Evolutionary conservation across 2,329 filamentous ascomycete genomes (phyloP).

Genomic region (Orbilia blumenaviensis): DNA sequence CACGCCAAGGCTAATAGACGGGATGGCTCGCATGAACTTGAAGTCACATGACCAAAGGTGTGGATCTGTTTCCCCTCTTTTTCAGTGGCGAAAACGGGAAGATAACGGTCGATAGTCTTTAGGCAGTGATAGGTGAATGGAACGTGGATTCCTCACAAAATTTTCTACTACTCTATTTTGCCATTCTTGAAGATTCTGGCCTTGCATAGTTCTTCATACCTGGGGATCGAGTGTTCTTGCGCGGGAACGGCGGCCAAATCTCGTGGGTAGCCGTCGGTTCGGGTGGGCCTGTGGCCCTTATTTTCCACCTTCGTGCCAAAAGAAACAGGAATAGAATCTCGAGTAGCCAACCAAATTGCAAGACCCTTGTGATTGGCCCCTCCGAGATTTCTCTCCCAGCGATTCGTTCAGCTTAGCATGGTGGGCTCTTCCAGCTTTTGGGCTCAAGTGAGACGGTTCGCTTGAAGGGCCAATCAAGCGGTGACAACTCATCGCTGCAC

Average conservation of each 20-base stretch:
- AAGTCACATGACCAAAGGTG: constrained; percentile 51
- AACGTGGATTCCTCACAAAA: neutral
- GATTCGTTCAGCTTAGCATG: constrained; percentile 21
- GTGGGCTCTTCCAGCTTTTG: constrained; percentile 37
- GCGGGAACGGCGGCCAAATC: constrained; percentile 50
- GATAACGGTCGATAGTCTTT: neutral
- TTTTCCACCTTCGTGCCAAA: constrained; percentile 13
- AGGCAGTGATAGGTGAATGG: neutral
- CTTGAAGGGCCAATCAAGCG: constrained; percentile 54
- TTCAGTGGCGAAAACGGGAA: neutral
- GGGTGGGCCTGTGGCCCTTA: constrained; percentile 40
- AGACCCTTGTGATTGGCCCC: constrained; percentile 46
- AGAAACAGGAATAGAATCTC: constrained; percentile 28
- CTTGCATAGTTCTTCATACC: neutral
- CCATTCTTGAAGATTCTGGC: constrained; percentile 5
- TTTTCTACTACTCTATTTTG: neutral
- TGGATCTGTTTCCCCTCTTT: constrained; percentile 42
- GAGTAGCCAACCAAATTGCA: constrained; percentile 36
- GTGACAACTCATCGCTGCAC: constrained; percentile 55
- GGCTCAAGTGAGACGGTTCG: constrained; percentile 51
- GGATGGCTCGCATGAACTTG: constrained; percentile 54
- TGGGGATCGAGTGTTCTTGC: constrained; percentile 36
- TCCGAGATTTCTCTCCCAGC: constrained; percentile 14
- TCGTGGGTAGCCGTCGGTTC: constrained; percentile 53
- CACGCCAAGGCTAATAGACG: constrained; percentile 52